Conservation (phyloP, 108 stramenopile species). For the Fragilariopsis cylindrus region DNA sequence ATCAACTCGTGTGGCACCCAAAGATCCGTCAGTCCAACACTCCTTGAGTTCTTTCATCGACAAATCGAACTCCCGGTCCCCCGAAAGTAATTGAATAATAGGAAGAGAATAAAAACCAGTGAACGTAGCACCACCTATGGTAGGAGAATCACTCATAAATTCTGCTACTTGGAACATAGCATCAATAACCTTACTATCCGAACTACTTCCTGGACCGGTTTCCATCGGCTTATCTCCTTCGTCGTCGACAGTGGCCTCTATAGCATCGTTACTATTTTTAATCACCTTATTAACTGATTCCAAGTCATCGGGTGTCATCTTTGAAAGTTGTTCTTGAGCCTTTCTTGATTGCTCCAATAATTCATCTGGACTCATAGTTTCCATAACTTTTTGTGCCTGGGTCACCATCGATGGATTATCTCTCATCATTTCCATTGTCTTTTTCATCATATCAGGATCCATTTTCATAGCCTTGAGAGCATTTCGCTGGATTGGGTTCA, state of each 20-base stretch:
- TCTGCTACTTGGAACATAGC: conserved; percentile 66
- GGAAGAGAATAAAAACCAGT: conserved; percentile 65
- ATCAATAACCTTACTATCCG: conserved; percentile 65
- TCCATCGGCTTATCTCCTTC: conserved; percentile 7
- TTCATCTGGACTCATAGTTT: conserved; percentile 62
- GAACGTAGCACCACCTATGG: conserved; percentile 61
- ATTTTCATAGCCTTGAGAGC: conserved; percentile 70
- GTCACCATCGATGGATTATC: conserved; percentile 68
- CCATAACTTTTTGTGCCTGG: conserved; percentile 62
- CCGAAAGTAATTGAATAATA: conserved; percentile 52
- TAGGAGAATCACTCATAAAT: conserved; percentile 51
- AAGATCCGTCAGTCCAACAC: conserved; percentile 68
- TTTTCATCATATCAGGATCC: conserved; percentile 60
- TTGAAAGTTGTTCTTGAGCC: conserved; percentile 60
- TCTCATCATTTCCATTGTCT: conserved; percentile 78
- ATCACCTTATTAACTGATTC: conserved; percentile 49
- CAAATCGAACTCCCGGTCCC: conserved; percentile 60
- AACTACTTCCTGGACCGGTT: conserved; percentile 38
- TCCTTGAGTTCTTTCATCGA: conserved; percentile 54
- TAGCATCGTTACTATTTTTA: conserved; percentile 29
- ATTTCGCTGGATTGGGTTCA: conserved; percentile 49
- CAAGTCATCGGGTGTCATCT: conserved; percentile 54
- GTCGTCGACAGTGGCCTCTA: conserved; percentile 31
- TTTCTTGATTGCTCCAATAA: conserved; percentile 53
- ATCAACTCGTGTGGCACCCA: conserved; percentile 65